Evolutionary conservation across 352 stramenopile genomes (phyloP).

Genomic region (Globisporangium middletonii): DNA sequence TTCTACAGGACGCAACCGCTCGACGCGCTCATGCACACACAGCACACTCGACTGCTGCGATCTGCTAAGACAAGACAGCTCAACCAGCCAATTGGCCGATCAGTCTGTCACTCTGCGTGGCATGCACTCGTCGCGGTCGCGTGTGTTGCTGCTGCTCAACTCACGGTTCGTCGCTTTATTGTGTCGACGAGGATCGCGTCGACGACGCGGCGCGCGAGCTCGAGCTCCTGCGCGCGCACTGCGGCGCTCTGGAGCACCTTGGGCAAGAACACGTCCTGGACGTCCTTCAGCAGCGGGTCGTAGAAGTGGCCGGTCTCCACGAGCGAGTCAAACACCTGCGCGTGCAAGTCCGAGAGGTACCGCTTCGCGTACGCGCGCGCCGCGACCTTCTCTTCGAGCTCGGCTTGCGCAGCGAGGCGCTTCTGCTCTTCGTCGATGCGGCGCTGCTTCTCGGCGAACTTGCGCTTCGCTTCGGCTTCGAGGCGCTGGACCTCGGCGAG

Average conservation of each 20-base stretch:
- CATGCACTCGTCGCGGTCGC: not conserved
- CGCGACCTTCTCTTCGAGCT: conserved; percentile 91
- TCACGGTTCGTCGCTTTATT: conserved; percentile 20
- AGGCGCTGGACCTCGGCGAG: conserved; percentile 92
- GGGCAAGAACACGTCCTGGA: conserved; percentile 80
- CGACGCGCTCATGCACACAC: not conserved
- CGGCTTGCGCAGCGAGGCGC: conserved; percentile 59
- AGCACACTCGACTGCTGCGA: not conserved
- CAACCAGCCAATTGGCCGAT: no score
- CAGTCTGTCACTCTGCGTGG: not conserved
- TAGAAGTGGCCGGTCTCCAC: conserved; percentile 86
- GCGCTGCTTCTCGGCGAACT: conserved; percentile 88
- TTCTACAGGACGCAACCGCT: not conserved
- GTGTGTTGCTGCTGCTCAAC: not conserved
- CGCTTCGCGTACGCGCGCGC: conserved; percentile 84
- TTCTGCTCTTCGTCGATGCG: conserved; percentile 78
- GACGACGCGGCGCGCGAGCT: conserved; percentile 28
- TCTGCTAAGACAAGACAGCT: not conserved
- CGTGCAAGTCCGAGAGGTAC: conserved; percentile 86
- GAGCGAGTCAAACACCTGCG: conserved; percentile 84
- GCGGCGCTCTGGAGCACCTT: conserved; percentile 41
- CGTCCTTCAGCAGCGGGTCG: conserved; percentile 82
- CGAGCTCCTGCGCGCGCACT: conserved; percentile 31
- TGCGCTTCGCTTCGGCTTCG: conserved; percentile 90
- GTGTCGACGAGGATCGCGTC: conserved; percentile 26